These are phyloP conservation scores for Fusarium luffae DNA, from an alignment of 2,329 filamentous ascomycete genomes.

Conservation along the genomic window DNA sequence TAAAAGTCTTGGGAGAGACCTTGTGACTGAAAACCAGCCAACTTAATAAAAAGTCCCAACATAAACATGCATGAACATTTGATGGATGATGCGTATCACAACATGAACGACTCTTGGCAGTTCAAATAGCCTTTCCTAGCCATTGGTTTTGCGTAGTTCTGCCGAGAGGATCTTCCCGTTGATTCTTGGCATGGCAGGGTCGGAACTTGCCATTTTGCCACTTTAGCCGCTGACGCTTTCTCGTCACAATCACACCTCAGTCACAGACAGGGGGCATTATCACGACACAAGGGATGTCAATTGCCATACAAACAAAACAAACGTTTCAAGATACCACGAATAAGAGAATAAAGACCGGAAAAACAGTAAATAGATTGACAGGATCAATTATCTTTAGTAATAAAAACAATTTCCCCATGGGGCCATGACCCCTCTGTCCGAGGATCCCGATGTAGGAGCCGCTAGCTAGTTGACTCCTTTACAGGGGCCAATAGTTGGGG, in stretches of 20 bases:
- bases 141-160: neutral
- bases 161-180: neutral
- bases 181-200: neutral
- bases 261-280: neutral
- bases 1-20: neutral
- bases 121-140: neutral
- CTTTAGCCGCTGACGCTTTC: neutral
- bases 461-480: slow-evolving; percentile 15
- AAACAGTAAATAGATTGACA: neutral
- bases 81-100: neutral
- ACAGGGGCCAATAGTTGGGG: slow-evolving; percentile 13
- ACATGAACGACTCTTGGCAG: neutral
- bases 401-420: neutral
- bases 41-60: neutral
- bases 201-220: neutral
- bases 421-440: neutral
- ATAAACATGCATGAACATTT: neutral
- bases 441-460: slow-evolving; percentile 16
- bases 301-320: neutral
- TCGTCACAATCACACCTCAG: neutral
- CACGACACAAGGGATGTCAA: neutral
- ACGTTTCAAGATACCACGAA: neutral
- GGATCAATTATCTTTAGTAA: neutral
- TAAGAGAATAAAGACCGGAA: neutral
- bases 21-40: neutral